Percentiles rank a stretch among this genome's conserved stretches.
Evolutionary conservation across 148 eudicot species (phyloP).

Genomic region (Spergularia marina): DNA sequence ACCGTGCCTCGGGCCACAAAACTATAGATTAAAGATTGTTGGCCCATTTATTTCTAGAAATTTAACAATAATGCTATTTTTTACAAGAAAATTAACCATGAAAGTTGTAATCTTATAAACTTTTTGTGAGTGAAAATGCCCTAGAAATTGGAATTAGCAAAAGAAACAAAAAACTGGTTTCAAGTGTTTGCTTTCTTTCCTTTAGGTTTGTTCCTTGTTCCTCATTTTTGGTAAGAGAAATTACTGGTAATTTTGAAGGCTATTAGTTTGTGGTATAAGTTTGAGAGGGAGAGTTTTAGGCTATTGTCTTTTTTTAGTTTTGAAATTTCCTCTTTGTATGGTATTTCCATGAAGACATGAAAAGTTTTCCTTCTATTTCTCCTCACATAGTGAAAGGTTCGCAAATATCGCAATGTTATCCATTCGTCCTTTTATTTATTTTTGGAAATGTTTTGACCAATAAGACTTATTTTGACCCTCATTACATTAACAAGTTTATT

Average conservation of each 20-base stretch:
- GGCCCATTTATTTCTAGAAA: background rate
- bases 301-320: background rate
- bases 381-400: background rate
- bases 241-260: slow-evolving; percentile 4
- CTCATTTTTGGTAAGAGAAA: slow-evolving; percentile 6
- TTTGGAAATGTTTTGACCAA: background rate
- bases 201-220: background rate
- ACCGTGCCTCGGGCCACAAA: slow-evolving; percentile 15
- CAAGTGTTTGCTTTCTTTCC: background rate
- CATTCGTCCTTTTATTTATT: background rate
- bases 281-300: background rate
- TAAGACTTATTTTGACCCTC: background rate
- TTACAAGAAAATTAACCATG: background rate
- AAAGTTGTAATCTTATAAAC: background rate
- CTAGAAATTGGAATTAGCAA: background rate
- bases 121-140: background rate
- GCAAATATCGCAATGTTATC: background rate
- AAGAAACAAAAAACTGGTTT: background rate
- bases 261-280: background rate
- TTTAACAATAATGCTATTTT: background rate
- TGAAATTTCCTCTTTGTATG: background rate
- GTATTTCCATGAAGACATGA: background rate
- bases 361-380: background rate
- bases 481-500: too few relatives aligned
- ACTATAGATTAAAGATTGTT: slow-evolving; percentile 16